Evolutionary conservation across 1,284 basidiomycete species (phyloP).

Genomic region (Caloboletus firmus): DNA sequence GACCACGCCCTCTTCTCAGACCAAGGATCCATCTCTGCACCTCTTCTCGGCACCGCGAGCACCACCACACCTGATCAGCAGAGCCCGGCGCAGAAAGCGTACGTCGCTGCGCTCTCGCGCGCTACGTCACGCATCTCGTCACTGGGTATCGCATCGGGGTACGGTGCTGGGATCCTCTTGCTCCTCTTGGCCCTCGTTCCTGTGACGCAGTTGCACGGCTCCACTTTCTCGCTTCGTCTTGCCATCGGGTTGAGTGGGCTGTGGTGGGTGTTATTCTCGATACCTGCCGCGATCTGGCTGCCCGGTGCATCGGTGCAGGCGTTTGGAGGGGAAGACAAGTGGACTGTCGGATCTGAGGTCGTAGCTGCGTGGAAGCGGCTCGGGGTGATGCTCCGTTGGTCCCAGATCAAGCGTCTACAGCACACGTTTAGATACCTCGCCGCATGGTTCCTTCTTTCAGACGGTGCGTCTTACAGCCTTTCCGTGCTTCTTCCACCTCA

Average conservation of each 20-base stretch:
- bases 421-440: constrained; percentile 86
- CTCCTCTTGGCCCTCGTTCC: constrained; percentile 73
- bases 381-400: constrained; percentile 65
- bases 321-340: constrained; percentile 30
- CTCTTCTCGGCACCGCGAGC: constrained; percentile 30
- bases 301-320: constrained; percentile 39
- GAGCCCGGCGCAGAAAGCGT: constrained; percentile 29
- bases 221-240: constrained; percentile 71
- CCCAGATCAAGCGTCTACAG: constrained; percentile 68
- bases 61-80: constrained; percentile 3
- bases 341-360: constrained; percentile 54
- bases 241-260: constrained; percentile 79
- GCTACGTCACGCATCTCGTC: constrained; percentile 81
- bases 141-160: constrained; percentile 81
- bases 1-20: constrained; percentile 10
- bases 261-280: constrained; percentile 82
- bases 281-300: constrained; percentile 74
- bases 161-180: constrained; percentile 71
- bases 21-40: constrained; percentile 17
- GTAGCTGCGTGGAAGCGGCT: constrained; percentile 65
- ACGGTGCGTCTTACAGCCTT: constrained; percentile 53
- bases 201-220: constrained; percentile 63
- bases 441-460: constrained; percentile 90
- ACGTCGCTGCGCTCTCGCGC: constrained; percentile 58
- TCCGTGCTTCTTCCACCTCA: too few species aligned